These are phyloP conservation scores for Linum lewisii DNA, from an alignment of 345 rosid genomes.

Conservation along the genomic window DNA sequence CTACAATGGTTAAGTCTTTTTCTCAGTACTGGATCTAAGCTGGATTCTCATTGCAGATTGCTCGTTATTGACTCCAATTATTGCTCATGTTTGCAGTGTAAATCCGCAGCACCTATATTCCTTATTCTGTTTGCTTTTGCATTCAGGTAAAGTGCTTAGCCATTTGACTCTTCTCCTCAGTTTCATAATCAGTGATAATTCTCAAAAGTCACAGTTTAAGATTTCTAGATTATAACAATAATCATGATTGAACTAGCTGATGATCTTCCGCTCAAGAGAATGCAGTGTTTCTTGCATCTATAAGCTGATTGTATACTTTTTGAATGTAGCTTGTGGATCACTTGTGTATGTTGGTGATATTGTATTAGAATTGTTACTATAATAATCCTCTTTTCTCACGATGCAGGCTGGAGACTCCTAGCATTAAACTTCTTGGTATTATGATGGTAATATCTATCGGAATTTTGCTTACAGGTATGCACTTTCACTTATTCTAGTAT, in stretches of 20 bases:
- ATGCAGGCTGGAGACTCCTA: constrained; percentile 89
- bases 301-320: no score
- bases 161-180: constrained; percentile 1
- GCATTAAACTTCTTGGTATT: constrained; percentile 83
- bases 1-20: constrained; percentile 75
- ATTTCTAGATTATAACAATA: neutral
- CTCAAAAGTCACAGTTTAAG: neutral
- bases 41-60: constrained; percentile 3
- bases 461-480: constrained; percentile 72
- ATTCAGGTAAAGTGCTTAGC: constrained; percentile 60
- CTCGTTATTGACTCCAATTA: constrained; percentile 11
- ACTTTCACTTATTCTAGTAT: constrained; percentile 4
- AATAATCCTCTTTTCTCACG: constrained; percentile 14
- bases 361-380: neutral
- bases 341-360: neutral
- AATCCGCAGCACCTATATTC: constrained; percentile 97
- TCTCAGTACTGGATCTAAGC: constrained; percentile 4
- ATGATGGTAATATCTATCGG: constrained; percentile 76
- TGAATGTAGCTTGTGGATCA: no score
- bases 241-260: no score
- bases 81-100: constrained; percentile 55
- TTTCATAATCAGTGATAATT: neutral
- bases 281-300: no score
- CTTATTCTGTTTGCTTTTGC: constrained; percentile 97
- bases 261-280: no score